Evolutionary conservation across 176 grass and related monocot genomes (phyloP).

Genomic region (Metroxylon sagu): DNA sequence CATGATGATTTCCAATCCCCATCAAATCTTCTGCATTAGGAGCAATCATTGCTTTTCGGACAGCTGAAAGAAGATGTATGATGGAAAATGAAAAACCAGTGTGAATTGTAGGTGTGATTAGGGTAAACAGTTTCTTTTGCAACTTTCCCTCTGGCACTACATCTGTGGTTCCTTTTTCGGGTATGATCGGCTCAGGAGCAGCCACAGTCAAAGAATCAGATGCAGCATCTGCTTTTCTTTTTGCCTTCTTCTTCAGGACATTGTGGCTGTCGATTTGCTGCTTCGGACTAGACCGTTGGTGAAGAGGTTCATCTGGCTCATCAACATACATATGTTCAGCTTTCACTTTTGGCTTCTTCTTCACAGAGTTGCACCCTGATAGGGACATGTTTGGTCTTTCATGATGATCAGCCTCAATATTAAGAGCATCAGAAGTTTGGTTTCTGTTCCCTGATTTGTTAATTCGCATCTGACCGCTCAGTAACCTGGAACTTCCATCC

Average conservation of each 20-base stretch:
- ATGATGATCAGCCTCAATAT: slow-evolving; percentile 4
- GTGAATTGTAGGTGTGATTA: slow-evolving; percentile 90
- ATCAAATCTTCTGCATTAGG: slow-evolving; percentile 27
- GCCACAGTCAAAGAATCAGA: slow-evolving; percentile 26
- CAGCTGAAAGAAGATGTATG: slow-evolving; percentile 82
- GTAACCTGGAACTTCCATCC: slow-evolving; percentile 21
- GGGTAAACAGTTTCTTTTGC: slow-evolving; percentile 63
- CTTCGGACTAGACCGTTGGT: slow-evolving; percentile 28
- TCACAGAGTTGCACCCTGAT: slow-evolving; percentile 33
- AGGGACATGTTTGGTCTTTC: slow-evolving; percentile 33
- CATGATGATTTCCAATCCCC: slow-evolving; percentile 24
- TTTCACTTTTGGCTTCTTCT: slow-evolving; percentile 61
- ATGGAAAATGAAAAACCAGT: slow-evolving; percentile 92
- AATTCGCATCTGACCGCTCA: slow-evolving; percentile 23
- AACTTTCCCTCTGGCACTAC: slow-evolving; percentile 64
- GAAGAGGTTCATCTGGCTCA: slow-evolving; percentile 30
- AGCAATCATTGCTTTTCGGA: slow-evolving; percentile 80
- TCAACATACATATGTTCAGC: slow-evolving; percentile 37
- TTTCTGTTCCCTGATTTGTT: slow-evolving; percentile 28
- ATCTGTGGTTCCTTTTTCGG: slow-evolving; percentile 30
- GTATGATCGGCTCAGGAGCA: slow-evolving; percentile 26
- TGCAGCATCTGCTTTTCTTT: slow-evolving; percentile 56
- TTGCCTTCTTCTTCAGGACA: slow-evolving; percentile 76
- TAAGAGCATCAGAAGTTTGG: slow-evolving; percentile 34
- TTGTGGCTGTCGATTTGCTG: slow-evolving; percentile 27